phyloP scores from a whole-genome alignment of 2,329 filamentous ascomycete genomes.

The Fusarium nanum region DNA sequence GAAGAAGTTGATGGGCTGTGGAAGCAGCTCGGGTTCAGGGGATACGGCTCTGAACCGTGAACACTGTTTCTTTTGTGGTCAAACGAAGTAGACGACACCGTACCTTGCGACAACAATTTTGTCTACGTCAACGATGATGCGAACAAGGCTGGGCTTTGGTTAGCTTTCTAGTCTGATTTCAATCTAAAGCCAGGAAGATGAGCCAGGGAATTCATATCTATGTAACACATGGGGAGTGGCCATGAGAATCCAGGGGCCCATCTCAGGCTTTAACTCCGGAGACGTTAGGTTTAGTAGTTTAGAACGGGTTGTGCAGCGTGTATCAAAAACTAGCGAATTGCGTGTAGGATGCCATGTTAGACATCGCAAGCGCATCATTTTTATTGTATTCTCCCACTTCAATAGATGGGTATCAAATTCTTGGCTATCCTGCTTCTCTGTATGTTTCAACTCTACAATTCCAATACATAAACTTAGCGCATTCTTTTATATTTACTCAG shows the following conservation, averaged over 20 bases:
- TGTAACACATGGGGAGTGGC: slow-evolving; percentile 6
- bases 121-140: slow-evolving; percentile 22
- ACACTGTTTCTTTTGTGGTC: slow-evolving; percentile 19
- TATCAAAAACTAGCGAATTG: slow-evolving; percentile 31
- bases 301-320: slow-evolving; percentile 25
- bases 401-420: slow-evolving; percentile 44
- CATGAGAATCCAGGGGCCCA: not conserved
- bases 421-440: slow-evolving; percentile 19
- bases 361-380: slow-evolving; percentile 28
- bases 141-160: slow-evolving; percentile 38
- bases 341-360: slow-evolving; percentile 17
- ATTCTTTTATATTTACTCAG: slow-evolving; percentile 2
- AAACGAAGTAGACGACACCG: slow-evolving; percentile 10
- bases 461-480: not conserved
- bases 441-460: slow-evolving; percentile 2
- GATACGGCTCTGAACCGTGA: not conserved
- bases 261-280: not conserved
- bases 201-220: not conserved
- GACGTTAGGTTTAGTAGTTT: slow-evolving; percentile 5
- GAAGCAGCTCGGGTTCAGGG: not conserved
- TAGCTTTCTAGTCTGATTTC: slow-evolving; percentile 4
- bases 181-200: not conserved
- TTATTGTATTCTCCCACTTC: slow-evolving; percentile 39
- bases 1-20: slow-evolving; percentile 5
- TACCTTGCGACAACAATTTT: slow-evolving; percentile 7